phyloP scores from a whole-genome alignment of 1,284 basidiomycete species.

The Malassezia slooffiae region DNA sequence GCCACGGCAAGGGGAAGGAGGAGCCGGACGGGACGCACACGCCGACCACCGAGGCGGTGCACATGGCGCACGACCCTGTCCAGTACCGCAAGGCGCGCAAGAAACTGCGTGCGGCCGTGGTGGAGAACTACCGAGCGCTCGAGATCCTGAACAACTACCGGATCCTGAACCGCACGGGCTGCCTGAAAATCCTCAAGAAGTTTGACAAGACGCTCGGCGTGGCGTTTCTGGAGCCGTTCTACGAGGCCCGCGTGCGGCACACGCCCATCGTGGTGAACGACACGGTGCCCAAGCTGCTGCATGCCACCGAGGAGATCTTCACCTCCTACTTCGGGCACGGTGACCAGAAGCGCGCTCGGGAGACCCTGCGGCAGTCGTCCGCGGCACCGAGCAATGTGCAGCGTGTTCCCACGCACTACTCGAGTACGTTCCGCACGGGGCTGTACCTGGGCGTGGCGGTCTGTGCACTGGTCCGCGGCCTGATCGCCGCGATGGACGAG shows the following conservation, averaged over 20 bases:
- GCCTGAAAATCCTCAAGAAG: constrained; percentile 77
- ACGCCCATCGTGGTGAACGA: constrained; percentile 52
- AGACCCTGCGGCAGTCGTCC: constrained; percentile 53
- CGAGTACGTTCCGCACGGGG: constrained; percentile 55
- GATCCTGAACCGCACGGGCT: constrained; percentile 69
- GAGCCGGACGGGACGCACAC: constrained; percentile 20
- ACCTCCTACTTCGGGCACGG: constrained; percentile 56
- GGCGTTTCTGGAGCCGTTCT: constrained; percentile 57
- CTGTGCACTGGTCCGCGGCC: constrained; percentile 62
- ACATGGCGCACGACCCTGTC: constrained; percentile 56
- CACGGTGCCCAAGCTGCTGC: constrained; percentile 58
- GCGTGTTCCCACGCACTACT: constrained; percentile 54
- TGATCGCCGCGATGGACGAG: constrained; percentile 58
- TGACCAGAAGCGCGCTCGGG: constrained; percentile 66
- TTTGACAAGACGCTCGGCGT: constrained; percentile 76
- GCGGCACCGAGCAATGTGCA: constrained; percentile 51
- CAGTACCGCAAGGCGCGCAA: constrained; percentile 72
- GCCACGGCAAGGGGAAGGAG: not conserved
- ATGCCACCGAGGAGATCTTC: constrained; percentile 50
- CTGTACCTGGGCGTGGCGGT: constrained; percentile 64
- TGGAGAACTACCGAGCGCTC: constrained; percentile 67
- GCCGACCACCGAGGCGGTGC: constrained; percentile 36
- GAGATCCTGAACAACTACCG: constrained; percentile 69
- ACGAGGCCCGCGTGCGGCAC: constrained; percentile 59
- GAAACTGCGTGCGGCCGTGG: constrained; percentile 66